Conservation (phyloP, 2,329 filamentous ascomycete species). For the Mollisiaceae sp. region DNA sequence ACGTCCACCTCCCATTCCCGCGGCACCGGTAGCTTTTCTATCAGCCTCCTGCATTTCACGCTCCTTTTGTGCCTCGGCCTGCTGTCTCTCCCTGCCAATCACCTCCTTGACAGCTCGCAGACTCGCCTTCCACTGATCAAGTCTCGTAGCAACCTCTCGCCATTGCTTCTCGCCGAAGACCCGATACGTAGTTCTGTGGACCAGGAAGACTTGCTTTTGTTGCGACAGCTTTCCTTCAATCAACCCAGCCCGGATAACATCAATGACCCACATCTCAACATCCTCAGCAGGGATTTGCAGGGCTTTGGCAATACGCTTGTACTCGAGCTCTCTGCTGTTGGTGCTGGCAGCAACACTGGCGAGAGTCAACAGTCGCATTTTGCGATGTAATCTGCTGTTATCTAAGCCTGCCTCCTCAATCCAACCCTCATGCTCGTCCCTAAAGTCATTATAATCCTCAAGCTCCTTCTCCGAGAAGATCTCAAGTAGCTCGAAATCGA, state of each 20-base stretch:
- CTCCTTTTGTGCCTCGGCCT: conserved; percentile 78
- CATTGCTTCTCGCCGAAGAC: conserved; percentile 99
- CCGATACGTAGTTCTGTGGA: conserved; percentile 94
- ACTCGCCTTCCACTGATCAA: conserved; percentile 90
- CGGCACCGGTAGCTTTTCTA: conserved; percentile 55
- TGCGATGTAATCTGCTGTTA: conserved; percentile 78
- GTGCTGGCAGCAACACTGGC: conserved; percentile 85
- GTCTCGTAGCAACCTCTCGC: conserved; percentile 86
- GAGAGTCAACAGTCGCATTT: conserved; percentile 95
- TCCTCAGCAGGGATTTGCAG: conserved; percentile 83
- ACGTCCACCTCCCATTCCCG: conserved; percentile 49
- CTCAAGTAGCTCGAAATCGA: conserved; percentile 90
- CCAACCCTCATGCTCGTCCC: conserved; percentile 87
- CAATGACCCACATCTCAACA: conserved; percentile 98
- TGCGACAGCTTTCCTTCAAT: conserved; percentile 97
- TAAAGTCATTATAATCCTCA: conserved; percentile 95
- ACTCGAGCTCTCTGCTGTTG: conserved; percentile 85
- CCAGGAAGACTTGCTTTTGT: conserved; percentile 88
- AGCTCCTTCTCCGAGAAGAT: conserved; percentile 94
- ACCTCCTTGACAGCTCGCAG: conserved; percentile 79
- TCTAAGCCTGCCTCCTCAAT: conserved; percentile 78
- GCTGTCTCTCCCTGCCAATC: conserved; percentile 79
- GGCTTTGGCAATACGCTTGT: conserved; percentile 81
- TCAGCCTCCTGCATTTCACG: conserved; percentile 75
- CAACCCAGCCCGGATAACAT: conserved; percentile 92